phyloP scores from a whole-genome alignment of 257 asterid genomes.

The Solanum appendiculatum region DNA sequence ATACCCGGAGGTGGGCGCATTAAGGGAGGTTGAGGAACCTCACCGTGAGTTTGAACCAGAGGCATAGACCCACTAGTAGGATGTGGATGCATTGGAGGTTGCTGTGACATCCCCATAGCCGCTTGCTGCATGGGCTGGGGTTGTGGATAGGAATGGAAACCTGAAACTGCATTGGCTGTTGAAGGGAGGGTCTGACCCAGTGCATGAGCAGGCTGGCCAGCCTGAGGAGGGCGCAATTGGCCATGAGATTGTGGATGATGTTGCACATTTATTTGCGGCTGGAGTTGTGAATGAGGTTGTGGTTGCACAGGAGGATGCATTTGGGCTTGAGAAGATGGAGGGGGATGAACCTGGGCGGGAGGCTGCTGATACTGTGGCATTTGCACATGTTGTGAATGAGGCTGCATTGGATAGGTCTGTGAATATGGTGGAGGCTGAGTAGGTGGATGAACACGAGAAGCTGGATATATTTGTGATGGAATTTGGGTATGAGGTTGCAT shows the following conservation, averaged over 20 bases:
- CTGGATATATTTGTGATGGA: conserved; percentile 35
- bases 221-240: conserved; percentile 38
- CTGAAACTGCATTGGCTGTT: conserved; percentile 40
- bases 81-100: conserved; percentile 28
- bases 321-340: conserved; percentile 34
- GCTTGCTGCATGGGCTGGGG: conserved; percentile 45
- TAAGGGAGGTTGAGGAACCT: conserved; percentile 36
- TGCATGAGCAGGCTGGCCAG: conserved; percentile 33
- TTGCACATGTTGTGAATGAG: conserved; percentile 49
- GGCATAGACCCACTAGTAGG: conserved; percentile 34
- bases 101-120: conserved; percentile 40
- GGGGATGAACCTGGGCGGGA: conserved; percentile 24
- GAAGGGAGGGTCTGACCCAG: conserved; percentile 37
- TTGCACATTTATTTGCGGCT: conserved; percentile 35
- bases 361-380: conserved; percentile 50
- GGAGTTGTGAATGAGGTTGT: conserved; percentile 26
- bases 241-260: conserved; percentile 26
- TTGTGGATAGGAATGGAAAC: conserved; percentile 57
- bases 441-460: conserved; percentile 37
- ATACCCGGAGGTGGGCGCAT: conserved; percentile 46
- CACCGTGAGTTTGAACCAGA: conserved; percentile 40
- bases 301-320: conserved; percentile 26
- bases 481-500: conserved; percentile 32
- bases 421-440: conserved; percentile 32
- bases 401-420: conserved; percentile 30